Conservation (phyloP, 768 basidiomycete species). For the Boletus rufocinnamomeus region DNA sequence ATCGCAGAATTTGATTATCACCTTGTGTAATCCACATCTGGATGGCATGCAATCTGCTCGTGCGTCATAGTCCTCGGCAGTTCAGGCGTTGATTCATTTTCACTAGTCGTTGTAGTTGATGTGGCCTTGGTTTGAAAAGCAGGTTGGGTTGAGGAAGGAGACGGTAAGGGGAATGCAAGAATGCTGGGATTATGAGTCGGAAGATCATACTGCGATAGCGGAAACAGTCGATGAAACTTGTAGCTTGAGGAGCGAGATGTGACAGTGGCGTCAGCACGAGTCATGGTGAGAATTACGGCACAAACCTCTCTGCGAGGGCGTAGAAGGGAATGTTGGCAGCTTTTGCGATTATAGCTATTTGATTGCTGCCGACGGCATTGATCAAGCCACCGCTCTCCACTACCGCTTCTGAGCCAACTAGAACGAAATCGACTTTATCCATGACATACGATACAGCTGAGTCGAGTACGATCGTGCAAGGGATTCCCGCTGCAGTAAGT, state of each 20-base stretch:
- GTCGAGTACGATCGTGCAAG: constrained; percentile 92
- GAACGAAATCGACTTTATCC: constrained; percentile 92
- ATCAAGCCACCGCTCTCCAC: constrained; percentile 94
- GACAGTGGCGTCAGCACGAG: constrained; percentile 25
- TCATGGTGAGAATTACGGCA: constrained; percentile 23
- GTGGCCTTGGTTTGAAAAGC: constrained; percentile 4
- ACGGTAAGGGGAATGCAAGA: constrained; percentile 62
- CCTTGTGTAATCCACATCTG: constrained; percentile 95
- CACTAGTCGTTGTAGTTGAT: constrained; percentile 5
- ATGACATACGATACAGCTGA: constrained; percentile 97
- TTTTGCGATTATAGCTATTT: constrained; percentile 95
- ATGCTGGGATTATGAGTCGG: constrained; percentile 78
- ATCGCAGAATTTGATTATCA: constrained; percentile 33
- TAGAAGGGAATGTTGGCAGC: constrained; percentile 96
- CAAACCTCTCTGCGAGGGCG: constrained; percentile 86
- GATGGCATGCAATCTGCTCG: constrained; percentile 80
- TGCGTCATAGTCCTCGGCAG: constrained; percentile 56
- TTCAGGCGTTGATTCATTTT: constrained; percentile 7
- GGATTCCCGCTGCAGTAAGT: constrained; percentile 87
- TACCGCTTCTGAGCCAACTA: constrained; percentile 97
- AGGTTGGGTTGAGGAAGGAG: constrained; percentile 13
- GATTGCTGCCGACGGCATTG: constrained; percentile 93
- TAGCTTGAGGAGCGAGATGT: constrained; percentile 55
- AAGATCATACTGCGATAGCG: constrained; percentile 87
- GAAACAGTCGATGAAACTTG: constrained; percentile 97